Evolutionary conservation across 2,329 filamentous ascomycete genomes (phyloP), one percentile per base, ranked within the genome.

Genomic region (Chlorencoelia australis): DNA sequence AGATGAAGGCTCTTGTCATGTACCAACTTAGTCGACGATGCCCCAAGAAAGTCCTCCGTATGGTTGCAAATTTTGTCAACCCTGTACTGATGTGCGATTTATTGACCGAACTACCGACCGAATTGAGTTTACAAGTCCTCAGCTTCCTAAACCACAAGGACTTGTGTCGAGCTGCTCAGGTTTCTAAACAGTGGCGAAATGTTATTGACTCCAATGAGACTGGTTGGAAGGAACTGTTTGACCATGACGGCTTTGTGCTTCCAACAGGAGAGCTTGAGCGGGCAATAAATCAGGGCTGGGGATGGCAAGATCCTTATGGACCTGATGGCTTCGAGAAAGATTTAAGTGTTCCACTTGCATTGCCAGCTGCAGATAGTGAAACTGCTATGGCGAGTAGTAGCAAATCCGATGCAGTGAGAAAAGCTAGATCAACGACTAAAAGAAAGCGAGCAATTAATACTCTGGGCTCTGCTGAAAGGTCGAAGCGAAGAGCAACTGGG

Each of bases 41-140:
- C 54, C 76, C 86, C 5, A 82, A 93, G 48, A 81, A 86, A 27
- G 94, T 88, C 0, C 68, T 98, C 4, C 86, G 91, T 53, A 79
- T 94, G 37, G 80, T 98, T 37, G 87, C 89, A 22, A 79, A 87
- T 47, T 79, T 87, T 10, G 88, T 98, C 46, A 95, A 94, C 53
- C 91, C 91, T 6, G 86, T 89, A 0, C 63, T 98, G 39, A 95
- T 94, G 59, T 94, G 87, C 55, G 91, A 98, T 57, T 95, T 96
- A 44, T 65, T 98, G 33, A 75, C 75, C 43, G 75, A 85, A 41
- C 69, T 98, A 1, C 91, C 91, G 2, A 66, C 82, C 1, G 91
- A 98, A 58, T 71, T 98, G 14, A 84, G 84, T 38, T 73, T 94
- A 14, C 84, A 94, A 50, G 79, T 96, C 33, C 71, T 95, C 9